Percentiles rank a stretch among this genome's conserved stretches.
Evolutionary conservation across 768 basidiomycete species (phyloP).

Genomic region (Megacollybia marginata): DNA sequence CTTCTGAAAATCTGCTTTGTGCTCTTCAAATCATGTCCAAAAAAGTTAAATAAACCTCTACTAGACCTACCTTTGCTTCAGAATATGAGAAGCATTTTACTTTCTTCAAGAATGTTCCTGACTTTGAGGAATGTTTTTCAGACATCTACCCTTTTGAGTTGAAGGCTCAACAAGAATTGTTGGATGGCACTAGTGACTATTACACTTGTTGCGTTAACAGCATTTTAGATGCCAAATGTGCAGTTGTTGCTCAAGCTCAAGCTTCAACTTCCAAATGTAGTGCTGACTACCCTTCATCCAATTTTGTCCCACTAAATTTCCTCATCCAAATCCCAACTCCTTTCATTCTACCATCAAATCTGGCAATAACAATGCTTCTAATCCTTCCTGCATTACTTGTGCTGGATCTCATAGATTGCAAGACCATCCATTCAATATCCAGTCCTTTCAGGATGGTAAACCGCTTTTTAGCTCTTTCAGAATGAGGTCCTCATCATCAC

Average conservation of each 20-base stretch:
- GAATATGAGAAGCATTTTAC: neutral
- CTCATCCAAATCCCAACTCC: too few relatives aligned
- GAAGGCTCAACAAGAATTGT: neutral
- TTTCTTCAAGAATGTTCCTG: neutral
- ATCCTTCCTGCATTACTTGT: slow-evolving; percentile 18
- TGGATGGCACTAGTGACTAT: neutral
- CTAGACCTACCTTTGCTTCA: neutral
- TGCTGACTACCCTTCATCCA: too few relatives aligned
- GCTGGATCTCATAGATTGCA: slow-evolving; percentile 11
- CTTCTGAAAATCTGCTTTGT: neutral
- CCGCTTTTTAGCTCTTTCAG: slow-evolving; percentile 1
- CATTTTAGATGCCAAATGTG: neutral
- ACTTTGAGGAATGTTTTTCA: neutral
- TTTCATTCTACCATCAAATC: too few relatives aligned
- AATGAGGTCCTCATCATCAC: too few relatives aligned
- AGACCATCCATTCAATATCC: neutral
- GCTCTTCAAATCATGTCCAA: neutral
- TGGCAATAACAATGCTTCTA: neutral
- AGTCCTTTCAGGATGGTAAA: slow-evolving; percentile 4
- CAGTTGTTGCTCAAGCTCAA: neutral
- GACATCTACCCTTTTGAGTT: neutral
- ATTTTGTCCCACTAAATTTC: too few relatives aligned
- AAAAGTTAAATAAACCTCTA: neutral
- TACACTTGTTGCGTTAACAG: neutral
- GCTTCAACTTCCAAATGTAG: too few relatives aligned